Evolutionary conservation across 371 early-diverging fungal genomes (phyloP).

Genomic region (Mortierella sp.): DNA sequence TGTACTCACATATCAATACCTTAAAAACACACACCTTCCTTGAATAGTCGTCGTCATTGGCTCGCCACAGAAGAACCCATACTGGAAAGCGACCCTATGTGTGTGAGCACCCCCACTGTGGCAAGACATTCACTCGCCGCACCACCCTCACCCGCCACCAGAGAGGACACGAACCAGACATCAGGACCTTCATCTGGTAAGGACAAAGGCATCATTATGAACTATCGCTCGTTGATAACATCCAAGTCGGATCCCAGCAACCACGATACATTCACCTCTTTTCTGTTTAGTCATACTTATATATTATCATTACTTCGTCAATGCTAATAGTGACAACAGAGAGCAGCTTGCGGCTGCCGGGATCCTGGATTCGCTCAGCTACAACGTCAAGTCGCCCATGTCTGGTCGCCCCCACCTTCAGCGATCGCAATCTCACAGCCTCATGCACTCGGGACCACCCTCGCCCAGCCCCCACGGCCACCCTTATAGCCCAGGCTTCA

Average conservation of each 20-base stretch:
- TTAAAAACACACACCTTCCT: slow-evolving; percentile 4
- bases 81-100: slow-evolving; percentile 63
- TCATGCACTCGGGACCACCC: slow-evolving; percentile 44
- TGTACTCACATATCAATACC: background rate
- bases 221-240: background rate
- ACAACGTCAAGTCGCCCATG: slow-evolving; percentile 1
- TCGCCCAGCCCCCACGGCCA: slow-evolving; percentile 40
- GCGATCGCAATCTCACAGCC: slow-evolving; percentile 42
- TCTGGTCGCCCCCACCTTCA: slow-evolving; percentile 47
- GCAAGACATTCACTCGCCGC: slow-evolving; percentile 67
- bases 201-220: background rate
- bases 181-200: slow-evolving; percentile 55
- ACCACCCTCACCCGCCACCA: slow-evolving; percentile 77
- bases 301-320: background rate
- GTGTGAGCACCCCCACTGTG: slow-evolving; percentile 63
- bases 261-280: background rate
- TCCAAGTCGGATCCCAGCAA: background rate
- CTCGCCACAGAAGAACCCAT: slow-evolving; percentile 59
- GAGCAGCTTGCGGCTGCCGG: slow-evolving; percentile 56
- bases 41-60: slow-evolving; percentile 56
- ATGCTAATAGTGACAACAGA: slow-evolving; percentile 37
- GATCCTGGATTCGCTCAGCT: slow-evolving; percentile 37
- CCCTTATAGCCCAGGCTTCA: slow-evolving; percentile 22
- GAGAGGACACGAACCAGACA: slow-evolving; percentile 60
- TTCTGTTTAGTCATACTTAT: background rate